These are phyloP conservation scores for Solanum hybrid DNA, from an alignment of 305 asterid species.

Conservation along the genomic window DNA sequence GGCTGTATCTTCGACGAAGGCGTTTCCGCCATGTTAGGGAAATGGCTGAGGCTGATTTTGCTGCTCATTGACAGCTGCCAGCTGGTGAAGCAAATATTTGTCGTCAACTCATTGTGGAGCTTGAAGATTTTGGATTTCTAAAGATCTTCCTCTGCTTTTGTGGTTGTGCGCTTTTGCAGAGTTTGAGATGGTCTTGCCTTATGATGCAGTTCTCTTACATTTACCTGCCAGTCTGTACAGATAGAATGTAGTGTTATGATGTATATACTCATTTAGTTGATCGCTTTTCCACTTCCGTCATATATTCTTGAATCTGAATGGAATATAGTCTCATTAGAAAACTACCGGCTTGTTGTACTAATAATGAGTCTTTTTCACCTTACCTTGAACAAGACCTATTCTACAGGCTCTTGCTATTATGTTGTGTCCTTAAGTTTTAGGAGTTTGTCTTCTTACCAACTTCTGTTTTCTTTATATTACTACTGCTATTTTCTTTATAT, in stretches of 20 bases:
- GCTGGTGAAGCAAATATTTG: neutral
- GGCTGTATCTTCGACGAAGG: constrained; percentile 39
- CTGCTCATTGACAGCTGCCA: neutral
- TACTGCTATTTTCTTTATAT: neutral
- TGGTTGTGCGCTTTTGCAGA: neutral
- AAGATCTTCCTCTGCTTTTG: neutral
- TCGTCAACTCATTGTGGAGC: neutral
- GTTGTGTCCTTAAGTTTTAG: neutral
- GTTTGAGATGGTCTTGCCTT: neutral
- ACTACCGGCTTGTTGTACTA: neutral
- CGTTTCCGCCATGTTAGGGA: constrained; percentile 41
- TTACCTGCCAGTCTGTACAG: neutral
- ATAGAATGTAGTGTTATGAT: neutral
- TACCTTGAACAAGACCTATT: neutral
- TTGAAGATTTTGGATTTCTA: neutral
- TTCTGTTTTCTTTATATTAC: neutral
- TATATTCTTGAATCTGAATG: neutral
- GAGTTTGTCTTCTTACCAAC: neutral
- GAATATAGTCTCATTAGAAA: neutral
- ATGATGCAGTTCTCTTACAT: neutral
- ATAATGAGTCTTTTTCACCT: neutral
- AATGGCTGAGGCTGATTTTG: constrained; percentile 26
- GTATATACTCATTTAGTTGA: neutral
- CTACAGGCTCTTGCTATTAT: neutral
- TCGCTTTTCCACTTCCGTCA: neutral